A percentile compares a stretch with the other conserved stretches of the same genome.
Conservation (phyloP, 441 rosid genomes). For the Populus hybrid region DNA sequence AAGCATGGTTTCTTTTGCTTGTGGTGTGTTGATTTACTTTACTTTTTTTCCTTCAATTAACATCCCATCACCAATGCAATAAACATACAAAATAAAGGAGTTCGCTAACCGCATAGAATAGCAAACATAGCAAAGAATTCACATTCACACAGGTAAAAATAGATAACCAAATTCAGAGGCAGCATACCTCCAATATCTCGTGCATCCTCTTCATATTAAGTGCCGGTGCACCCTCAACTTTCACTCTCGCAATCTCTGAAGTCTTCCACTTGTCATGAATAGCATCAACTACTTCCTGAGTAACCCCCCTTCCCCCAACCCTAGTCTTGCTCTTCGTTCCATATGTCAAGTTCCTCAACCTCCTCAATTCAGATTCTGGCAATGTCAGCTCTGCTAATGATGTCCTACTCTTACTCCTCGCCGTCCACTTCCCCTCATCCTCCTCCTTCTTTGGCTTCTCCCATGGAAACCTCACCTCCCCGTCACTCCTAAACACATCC, state of each 20-base stretch:
- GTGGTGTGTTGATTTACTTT: neutral
- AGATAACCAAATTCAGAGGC: conserved; percentile 18
- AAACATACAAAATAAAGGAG: neutral
- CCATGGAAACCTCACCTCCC: conserved; percentile 80
- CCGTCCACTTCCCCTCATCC: conserved; percentile 48
- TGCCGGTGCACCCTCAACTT: conserved; percentile 78
- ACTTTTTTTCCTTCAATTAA: neutral
- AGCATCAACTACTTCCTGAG: conserved; percentile 61
- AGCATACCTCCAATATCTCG: conserved; percentile 82
- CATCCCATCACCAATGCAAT: conserved; percentile 3
- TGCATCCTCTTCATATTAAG: conserved; percentile 91
- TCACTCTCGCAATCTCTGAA: conserved; percentile 73
- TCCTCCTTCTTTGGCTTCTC: conserved; percentile 50
- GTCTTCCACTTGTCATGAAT: conserved; percentile 80
- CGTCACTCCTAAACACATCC: conserved; percentile 36
- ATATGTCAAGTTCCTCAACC: conserved; percentile 74
- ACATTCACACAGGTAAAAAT: conserved; percentile 10
- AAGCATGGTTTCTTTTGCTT: too few species aligned
- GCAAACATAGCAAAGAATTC: conserved; percentile 4
- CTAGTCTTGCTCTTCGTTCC: conserved; percentile 55
- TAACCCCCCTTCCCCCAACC: conserved; percentile 67
- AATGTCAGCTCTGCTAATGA: conserved; percentile 72
- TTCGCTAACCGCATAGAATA: neutral
- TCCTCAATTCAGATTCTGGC: conserved; percentile 66
- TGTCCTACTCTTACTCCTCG: conserved; percentile 52